Base-by-base conservation (phyloP, 495 filamentous ascomycete genomes). In the Thozetella sp. region DNA sequence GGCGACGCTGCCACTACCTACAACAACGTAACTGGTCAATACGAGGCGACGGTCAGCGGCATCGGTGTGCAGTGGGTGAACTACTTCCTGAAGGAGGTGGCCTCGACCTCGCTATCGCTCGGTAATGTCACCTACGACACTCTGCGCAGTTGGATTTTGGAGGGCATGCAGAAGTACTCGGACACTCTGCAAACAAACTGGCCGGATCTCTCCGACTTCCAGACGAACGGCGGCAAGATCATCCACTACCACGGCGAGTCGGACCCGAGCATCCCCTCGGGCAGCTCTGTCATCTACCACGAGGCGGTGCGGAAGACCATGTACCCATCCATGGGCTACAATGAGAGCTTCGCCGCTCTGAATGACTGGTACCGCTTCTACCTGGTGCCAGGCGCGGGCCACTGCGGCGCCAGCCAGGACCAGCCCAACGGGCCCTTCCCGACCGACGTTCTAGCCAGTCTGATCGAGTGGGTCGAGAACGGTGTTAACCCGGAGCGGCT, bases 381-480 rank as follows among this genome's bases (percentile, higher is more conserved):
- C 65, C 59, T 84, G 1, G 67, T 85, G 10, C 80, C 83, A 2
- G 81, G 82, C n/a, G 82, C 77, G 0, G 76, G 68, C 0, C 80
- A 85, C 68, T 85, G 82, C 54, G 64, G 65, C 0, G 56, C 73
- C 0, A 83, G 78, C 55, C 13, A 53, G 0, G 57, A 71, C 15
- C 69, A 76, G 63, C 76, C 77, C 2, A 75, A 75, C 34, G 79
- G 77, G 4, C 72, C 75, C 0, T 84, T 70, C 61, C 81, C 81
- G 1, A 66, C 78, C 51, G 73, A 69, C 15, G 79, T 72, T 20
- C 59, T 85, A 15, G 66, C 68, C 53, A 72, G 59, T 27, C 69
- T 83, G 20, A 83, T 83, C 46, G 65, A 79, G 22, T 84, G 81
- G 82, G 82, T 82, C 15, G 80, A 83, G 59, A 72, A 80, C 9